Base-by-base conservation (phyloP, 2,329 filamentous ascomycete species). In the Xylariales sp. region DNA sequence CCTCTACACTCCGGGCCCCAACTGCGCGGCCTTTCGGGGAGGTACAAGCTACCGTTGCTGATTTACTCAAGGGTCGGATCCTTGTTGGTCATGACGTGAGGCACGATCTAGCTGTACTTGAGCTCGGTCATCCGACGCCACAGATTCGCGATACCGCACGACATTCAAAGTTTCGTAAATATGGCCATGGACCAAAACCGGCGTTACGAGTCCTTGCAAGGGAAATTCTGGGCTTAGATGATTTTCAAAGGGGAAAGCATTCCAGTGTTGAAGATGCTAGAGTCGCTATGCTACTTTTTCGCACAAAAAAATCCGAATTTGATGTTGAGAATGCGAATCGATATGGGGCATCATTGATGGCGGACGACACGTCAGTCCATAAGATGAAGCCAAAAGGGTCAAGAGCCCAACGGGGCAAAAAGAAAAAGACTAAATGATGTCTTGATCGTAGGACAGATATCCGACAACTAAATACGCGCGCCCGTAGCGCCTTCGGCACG, bases 211-310 rank as follows among this genome's bases (percentile, higher is more conserved):
- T 84, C 16, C 80, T 92, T 32, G 86, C 88, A 1, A 68, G 63
- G 45, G 62, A 71, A 49, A 36, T 71, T 82, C 82, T 65, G 83
- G 89, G 75, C 76, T 90, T 7, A 0, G 79, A 90, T 5, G 87
- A 90, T 57, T 90, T 92, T 61, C 90, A 92, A 72, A 81, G 79
- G 23, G 89, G 88, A 0, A 82, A 86, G 32, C 90, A 91, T 78
- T 91, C 88, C 1, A 91, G 89, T 78, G 81, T 91, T 70, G 84
- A 91, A 82, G 96, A 99, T 83, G 96, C 96, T 1, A 85, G 93
- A 72, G 93, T 93, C 5, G 91, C 94, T 0, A 98, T 99, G 94
- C 82, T 95, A 64, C 82, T 99, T 49, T 98, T 97, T 76, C 86
- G 92, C 69, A 88, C 89, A 72, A 89, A 94, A 78, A 98, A 97